Base-by-base conservation (phyloP, 495 filamentous ascomycete species). In the Penicillium paradoxum region DNA sequence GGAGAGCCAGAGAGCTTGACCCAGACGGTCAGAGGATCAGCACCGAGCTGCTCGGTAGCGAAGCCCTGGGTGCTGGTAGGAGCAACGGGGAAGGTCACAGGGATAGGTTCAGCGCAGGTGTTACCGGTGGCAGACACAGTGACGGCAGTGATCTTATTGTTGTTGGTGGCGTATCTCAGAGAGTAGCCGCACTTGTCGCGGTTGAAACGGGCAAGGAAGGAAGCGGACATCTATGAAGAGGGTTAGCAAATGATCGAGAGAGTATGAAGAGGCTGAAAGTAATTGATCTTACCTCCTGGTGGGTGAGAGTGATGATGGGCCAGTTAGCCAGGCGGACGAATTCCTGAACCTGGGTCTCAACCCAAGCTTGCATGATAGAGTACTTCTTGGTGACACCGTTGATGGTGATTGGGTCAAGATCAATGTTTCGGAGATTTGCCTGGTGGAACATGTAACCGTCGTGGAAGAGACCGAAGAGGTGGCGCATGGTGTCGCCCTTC, bases 331-430 rank as follows among this genome's bases (percentile, higher is more conserved):
- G 70, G 30, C 82, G 71, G 29, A 71, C 68, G 57, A 84, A 79
- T 56, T 86, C 82, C 61, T 75, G 68, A 1, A 80, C 73, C 29
- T 80, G 62, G 18, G 66, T 73, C 63, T 85, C 82, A n/a, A 80
- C 75, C 83, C 83, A 86, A 2, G 74, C 77, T 56, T 84, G 80
- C 46, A 84, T 68, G 30, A 86, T 71, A 1, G 79, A 83, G 43
- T 78, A 72, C 49, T 77, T 64, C 6, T 52, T 64, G 1, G 67
- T 60, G 5, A 72, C 70, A 15, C 79, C 74, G 48, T 83, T 83
- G 49, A 86, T 65, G 15, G 72, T 79, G 47, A 78, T 74, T 1
- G 60, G 49, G 4, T 57, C 59, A 1, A 76, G 72, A 36, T 77
- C 79, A 19, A 63, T 59, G 29, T 79, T 76, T 54, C 78, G 77